phyloP scores from a whole-genome alignment of 2,329 filamentous ascomycete genomes.

The Cercospora janseana region DNA sequence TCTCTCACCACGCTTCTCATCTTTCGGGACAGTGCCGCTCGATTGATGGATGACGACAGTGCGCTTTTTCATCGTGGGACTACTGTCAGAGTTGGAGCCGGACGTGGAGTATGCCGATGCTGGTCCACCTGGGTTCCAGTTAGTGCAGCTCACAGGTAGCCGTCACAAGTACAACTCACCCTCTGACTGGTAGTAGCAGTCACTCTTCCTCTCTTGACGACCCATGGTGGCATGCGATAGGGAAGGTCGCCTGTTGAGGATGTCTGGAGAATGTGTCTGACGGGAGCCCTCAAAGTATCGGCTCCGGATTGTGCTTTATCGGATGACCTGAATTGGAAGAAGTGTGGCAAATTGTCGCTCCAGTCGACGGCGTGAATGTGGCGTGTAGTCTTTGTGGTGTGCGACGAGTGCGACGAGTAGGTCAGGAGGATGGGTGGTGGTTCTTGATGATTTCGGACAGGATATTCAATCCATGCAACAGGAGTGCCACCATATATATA shows the following conservation, averaged over 20 bases:
- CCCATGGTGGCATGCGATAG: conserved; percentile 11
- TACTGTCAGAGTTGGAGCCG: conserved; percentile 3
- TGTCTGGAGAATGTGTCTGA: no score
- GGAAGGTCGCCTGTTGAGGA: no score
- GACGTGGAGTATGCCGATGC: conserved; percentile 12
- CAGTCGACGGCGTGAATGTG: neutral
- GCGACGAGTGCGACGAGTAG: neutral
- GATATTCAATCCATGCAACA: neutral
- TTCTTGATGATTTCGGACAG: neutral
- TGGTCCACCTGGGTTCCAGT: neutral
- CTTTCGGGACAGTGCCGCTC: conserved; percentile 15
- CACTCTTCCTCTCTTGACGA: conserved; percentile 8
- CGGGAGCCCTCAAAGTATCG: no score
- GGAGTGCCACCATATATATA: conserved; percentile 3
- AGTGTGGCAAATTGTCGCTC: conserved; percentile 5
- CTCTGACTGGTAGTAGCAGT: conserved; percentile 3
- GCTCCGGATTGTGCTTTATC: no score
- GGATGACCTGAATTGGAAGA: no score
- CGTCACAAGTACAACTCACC: neutral
- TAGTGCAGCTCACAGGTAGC: neutral
- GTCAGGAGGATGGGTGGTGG: conserved; percentile 3
- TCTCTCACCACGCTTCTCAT: conserved; percentile 2
- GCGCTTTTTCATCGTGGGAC: conserved; percentile 5
- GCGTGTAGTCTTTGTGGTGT: neutral
- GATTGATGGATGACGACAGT: conserved; percentile 21